Conservation (phyloP, 2,329 filamentous ascomycete genomes). For the Fusarium piperis region DNA sequence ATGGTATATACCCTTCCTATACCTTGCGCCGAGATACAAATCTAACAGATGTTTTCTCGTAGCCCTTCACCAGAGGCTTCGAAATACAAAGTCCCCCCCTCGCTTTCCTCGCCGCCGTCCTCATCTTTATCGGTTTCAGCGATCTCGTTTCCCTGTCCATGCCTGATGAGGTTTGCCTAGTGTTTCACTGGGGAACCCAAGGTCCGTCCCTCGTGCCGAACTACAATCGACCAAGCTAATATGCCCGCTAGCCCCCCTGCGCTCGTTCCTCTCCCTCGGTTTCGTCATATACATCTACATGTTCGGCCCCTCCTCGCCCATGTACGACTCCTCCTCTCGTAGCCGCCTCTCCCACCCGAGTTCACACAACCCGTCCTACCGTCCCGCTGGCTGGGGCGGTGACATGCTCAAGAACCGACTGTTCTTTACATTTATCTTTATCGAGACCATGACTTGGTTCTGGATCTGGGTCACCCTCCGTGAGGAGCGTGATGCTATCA, state of each 20-base stretch:
- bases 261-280: slow-evolving; percentile 69
- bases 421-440: slow-evolving; percentile 84
- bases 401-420: slow-evolving; percentile 84
- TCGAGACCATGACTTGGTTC: slow-evolving; percentile 88
- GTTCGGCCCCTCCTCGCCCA: slow-evolving; percentile 62
- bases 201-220: slow-evolving; percentile 59
- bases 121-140: slow-evolving; percentile 67
- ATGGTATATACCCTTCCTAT: slow-evolving; percentile 67
- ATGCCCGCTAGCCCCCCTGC: slow-evolving; percentile 66
- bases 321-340: slow-evolving; percentile 50
- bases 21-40: background rate
- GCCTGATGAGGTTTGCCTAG: slow-evolving; percentile 71
- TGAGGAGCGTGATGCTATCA: slow-evolving; percentile 66
- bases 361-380: slow-evolving; percentile 48
- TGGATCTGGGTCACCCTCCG: slow-evolving; percentile 80
- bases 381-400: slow-evolving; percentile 59
- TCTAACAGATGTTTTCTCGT: background rate
- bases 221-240: slow-evolving; percentile 31
- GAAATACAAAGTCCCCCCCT: slow-evolving; percentile 75
- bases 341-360: slow-evolving; percentile 40
- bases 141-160: slow-evolving; percentile 74
- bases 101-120: slow-evolving; percentile 76
- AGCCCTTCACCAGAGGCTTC: slow-evolving; percentile 69
- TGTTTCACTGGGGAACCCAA: slow-evolving; percentile 74
- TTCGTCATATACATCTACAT: slow-evolving; percentile 73